phyloP scores from a whole-genome alignment of 495 filamentous ascomycete species.

The Neurospora sp. region DNA sequence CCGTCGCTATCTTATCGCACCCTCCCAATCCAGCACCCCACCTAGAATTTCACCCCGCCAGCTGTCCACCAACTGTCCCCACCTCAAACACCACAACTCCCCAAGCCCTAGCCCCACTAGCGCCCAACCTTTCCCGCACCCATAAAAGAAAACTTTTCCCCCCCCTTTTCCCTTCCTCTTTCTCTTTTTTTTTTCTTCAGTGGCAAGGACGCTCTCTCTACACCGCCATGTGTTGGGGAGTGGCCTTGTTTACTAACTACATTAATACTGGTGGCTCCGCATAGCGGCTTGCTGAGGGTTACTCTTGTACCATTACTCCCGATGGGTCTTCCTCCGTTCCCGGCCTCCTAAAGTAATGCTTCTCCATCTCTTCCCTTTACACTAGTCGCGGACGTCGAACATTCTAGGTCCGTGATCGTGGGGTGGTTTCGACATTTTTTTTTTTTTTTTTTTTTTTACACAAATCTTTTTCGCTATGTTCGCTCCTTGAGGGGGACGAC shows the following conservation, averaged over 20 bases:
- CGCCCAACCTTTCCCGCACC: not conserved
- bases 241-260: slow-evolving; percentile 1
- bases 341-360: slow-evolving; percentile 24
- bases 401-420: slow-evolving; percentile 21
- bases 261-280: slow-evolving; percentile 19
- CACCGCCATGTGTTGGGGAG: slow-evolving; percentile 25
- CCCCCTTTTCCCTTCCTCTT: not conserved
- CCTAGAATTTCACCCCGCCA: not conserved
- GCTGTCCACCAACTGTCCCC: not conserved
- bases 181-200: slow-evolving; percentile 6
- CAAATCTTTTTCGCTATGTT: not conserved
- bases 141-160: not conserved
- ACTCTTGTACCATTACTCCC: slow-evolving; percentile 9
- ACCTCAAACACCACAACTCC: not conserved
- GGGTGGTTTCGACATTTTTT: slow-evolving; percentile 25
- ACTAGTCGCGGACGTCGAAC: slow-evolving; percentile 16
- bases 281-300: slow-evolving; percentile 31
- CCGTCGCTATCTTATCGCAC: not conserved
- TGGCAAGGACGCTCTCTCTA: slow-evolving; percentile 6
- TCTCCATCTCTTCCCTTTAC: slow-evolving; percentile 19
- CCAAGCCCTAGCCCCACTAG: not conserved
- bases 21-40: not conserved
- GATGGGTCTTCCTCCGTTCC: slow-evolving; percentile 30
- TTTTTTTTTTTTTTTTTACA: not conserved
- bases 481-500: not conserved